These are phyloP conservation scores for Mycena floridula DNA, from an alignment of 768 basidiomycete species.

Conservation along the genomic window DNA sequence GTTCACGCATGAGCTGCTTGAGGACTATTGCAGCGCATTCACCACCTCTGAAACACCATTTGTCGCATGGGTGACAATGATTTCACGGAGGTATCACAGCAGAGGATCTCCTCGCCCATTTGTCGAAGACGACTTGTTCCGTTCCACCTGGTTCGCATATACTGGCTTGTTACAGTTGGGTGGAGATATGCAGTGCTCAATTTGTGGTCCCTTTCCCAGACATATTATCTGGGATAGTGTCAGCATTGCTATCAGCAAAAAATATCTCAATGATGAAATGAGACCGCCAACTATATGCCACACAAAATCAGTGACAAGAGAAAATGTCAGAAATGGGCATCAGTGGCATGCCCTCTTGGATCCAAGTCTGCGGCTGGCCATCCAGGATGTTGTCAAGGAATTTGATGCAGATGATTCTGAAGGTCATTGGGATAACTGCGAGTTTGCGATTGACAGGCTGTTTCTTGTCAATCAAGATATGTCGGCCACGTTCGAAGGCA, in stretches of 20 bases:
- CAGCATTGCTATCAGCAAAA: constrained; percentile 21
- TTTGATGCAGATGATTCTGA: not conserved
- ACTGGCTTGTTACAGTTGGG: constrained; percentile 14
- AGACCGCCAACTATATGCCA: constrained; percentile 18
- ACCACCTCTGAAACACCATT: constrained; percentile 31
- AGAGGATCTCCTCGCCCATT: constrained; percentile 12
- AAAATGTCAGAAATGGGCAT: not conserved
- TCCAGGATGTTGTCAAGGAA: not conserved
- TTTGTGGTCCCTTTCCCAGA: constrained; percentile 21
- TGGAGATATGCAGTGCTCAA: constrained; percentile 18
- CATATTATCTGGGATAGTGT: constrained; percentile 27
- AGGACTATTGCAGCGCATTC: constrained; percentile 25
- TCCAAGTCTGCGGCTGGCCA: not conserved
- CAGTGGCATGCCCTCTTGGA: not conserved
- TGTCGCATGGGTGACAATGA: constrained; percentile 17
- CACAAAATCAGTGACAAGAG: constrained; percentile 5
- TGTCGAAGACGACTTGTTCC: constrained; percentile 22
- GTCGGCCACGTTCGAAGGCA: no score
- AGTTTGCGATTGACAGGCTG: not conserved
- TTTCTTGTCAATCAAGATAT: not conserved
- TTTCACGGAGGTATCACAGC: constrained; percentile 15
- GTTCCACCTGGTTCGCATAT: constrained; percentile 27
- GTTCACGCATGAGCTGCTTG: constrained; percentile 25
- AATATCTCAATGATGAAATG: constrained; percentile 18
- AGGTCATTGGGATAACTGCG: not conserved